Percentiles rank a stretch among this genome's conserved stretches.
phyloP scores from a whole-genome alignment of 2,329 filamentous ascomycete genomes.

The Diplodia mutila region DNA sequence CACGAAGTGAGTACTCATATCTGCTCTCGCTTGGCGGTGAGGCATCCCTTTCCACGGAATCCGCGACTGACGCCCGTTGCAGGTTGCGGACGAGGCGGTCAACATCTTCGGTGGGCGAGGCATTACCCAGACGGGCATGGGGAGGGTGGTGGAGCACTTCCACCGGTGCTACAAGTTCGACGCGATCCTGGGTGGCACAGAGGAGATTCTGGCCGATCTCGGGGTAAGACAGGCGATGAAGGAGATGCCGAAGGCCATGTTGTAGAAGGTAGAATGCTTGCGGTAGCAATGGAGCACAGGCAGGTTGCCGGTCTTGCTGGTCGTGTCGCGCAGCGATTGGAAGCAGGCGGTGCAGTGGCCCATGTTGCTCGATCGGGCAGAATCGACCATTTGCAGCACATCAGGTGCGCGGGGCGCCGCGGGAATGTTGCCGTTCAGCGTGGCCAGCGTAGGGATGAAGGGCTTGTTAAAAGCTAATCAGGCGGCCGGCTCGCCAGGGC shows the following conservation, averaged over 20 bases:
- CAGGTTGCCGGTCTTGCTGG: background rate
- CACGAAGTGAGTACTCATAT: constrained; percentile 58
- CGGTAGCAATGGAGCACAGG: constrained; percentile 17
- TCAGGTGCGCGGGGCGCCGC: constrained; percentile 9
- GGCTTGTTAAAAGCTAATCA: constrained; percentile 9
- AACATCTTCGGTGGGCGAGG: constrained; percentile 86
- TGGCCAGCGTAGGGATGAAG: background rate
- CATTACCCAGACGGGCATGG: constrained; percentile 82
- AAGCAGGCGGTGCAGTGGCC: background rate
- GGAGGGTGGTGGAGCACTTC: constrained; percentile 80
- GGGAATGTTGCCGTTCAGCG: constrained; percentile 5
- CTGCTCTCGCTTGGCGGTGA: no score
- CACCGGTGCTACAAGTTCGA: constrained; percentile 78
- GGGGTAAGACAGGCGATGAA: constrained; percentile 84
- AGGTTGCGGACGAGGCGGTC: constrained; percentile 76
- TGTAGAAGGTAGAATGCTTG: constrained; percentile 53
- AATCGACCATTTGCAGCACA: background rate
- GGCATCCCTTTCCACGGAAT: background rate
- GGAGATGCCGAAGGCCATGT: constrained; percentile 80
- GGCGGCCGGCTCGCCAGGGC: background rate
- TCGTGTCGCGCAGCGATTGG: constrained; percentile 16
- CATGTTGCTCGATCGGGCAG: background rate
- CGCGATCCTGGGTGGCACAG: constrained; percentile 71
- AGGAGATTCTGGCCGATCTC: constrained; percentile 80
- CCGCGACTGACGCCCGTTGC: background rate